phyloP scores from a whole-genome alignment of 1,284 basidiomycete genomes.

The Fomitopsis schrenkii region DNA sequence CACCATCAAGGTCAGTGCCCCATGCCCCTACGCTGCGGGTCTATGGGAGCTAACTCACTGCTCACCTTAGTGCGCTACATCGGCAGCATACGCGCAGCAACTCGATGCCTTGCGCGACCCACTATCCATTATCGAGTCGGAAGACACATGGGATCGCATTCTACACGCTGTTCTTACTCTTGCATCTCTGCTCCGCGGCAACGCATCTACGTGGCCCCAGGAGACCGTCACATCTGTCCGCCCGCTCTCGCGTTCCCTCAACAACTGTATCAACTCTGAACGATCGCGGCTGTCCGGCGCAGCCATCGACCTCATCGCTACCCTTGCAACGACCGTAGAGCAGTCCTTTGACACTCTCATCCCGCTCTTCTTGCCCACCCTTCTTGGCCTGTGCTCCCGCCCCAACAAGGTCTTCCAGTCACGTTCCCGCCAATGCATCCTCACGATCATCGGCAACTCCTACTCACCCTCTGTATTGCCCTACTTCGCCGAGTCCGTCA shows the following conservation, averaged over 20 bases:
- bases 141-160: slow-evolving; percentile 84
- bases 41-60: too few relatives aligned
- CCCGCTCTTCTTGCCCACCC: slow-evolving; percentile 60
- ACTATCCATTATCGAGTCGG: slow-evolving; percentile 63
- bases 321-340: slow-evolving; percentile 55
- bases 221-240: slow-evolving; percentile 55
- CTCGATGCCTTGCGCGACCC: slow-evolving; percentile 18
- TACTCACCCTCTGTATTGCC: slow-evolving; percentile 67
- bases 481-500: slow-evolving; percentile 54
- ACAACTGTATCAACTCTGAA: slow-evolving; percentile 67
- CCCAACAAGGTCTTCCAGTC: slow-evolving; percentile 78
- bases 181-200: slow-evolving; percentile 52
- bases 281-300: slow-evolving; percentile 72
- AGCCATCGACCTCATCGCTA: slow-evolving; percentile 61
- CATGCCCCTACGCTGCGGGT: neutral
- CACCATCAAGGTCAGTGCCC: neutral
- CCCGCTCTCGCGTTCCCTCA: slow-evolving; percentile 53
- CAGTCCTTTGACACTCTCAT: slow-evolving; percentile 68
- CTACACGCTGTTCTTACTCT: slow-evolving; percentile 50
- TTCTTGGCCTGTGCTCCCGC: slow-evolving; percentile 68
- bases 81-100: slow-evolving; percentile 8
- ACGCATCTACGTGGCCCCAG: slow-evolving; percentile 49
- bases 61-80: neutral
- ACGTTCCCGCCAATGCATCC: slow-evolving; percentile 59
- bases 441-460: slow-evolving; percentile 62